Evolutionary conservation across 148 eudicot genomes (phyloP), one percentile per base, ranked within the genome.

Genomic region (Vaccinium darrowii): DNA sequence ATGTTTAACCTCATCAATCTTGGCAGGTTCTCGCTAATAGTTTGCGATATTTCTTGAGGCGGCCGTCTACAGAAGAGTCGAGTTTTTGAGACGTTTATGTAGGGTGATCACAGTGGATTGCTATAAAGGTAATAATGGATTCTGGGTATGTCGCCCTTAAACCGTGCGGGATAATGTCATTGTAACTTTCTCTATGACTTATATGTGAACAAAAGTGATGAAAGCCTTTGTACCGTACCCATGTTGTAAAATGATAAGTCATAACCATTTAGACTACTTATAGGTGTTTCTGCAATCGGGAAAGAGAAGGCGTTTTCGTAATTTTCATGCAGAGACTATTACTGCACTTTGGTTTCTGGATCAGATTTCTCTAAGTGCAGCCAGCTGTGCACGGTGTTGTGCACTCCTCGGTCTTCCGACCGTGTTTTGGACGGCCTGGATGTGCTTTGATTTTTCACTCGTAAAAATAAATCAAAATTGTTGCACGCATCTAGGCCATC

Each of bases 51-150:
- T 94, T 71, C 87, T 86, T 96, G 89, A 93, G 94, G 94, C 92
- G 99, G 54, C 98, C 99, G 67, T 30, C 93, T 78, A 96, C 99
- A 52, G 99, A 94, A 84, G 99, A 96, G 57, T 91, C 95, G 52
- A 96, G 99, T 87, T 96, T 96, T 89, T 96, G 84, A 94, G 78
- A 86, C 69, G 81, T 67, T 80, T 53, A 18, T 51, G 57, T 78
- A 2, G 54, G 62, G 53, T 53, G 79, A 47, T 3, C 79, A 21
- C 30, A 11, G 11, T 25, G 23, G 56, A 76, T 76, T 25, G 23
- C 79, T 11, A 49, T 47, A 21, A 39, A 65, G 56, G 75, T 65
- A 21, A 65, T 2, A 82, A 11, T 23, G n/a, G 76, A 81, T 67
- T 67, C 69, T 67, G 60, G 60, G 39, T 67, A 71, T 16, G 19